Evolutionary conservation across 352 stramenopile genomes (phyloP).

Genomic region (Phytophthora niederhauseri): DNA sequence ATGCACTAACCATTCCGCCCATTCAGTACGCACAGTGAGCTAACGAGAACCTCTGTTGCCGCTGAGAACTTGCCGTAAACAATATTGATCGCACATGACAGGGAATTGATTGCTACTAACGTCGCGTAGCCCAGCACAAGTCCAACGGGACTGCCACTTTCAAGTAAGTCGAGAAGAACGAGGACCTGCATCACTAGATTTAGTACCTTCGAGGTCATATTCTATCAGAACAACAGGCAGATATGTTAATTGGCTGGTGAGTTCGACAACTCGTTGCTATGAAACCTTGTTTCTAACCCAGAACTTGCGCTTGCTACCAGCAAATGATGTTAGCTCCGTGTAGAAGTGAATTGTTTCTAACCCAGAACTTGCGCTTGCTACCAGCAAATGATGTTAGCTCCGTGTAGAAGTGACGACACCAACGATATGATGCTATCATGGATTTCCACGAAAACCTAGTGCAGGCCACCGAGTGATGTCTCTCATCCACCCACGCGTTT

Average conservation of each 20-base stretch:
- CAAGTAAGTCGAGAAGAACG: slow-evolving; percentile 11
- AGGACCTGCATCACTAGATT: slow-evolving; percentile 21
- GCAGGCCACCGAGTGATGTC: no score
- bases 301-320: slow-evolving; percentile 4
- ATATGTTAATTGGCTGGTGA: not conserved
- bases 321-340: slow-evolving; percentile 11
- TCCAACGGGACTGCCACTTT: slow-evolving; percentile 1
- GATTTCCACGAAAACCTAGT: no score
- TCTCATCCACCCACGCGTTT: not conserved
- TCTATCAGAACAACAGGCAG: not conserved
- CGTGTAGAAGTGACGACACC: slow-evolving; percentile 4
- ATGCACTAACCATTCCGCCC: no score
- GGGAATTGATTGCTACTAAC: slow-evolving; percentile 13
- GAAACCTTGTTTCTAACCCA: slow-evolving; percentile 4
- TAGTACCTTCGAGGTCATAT: slow-evolving; percentile 4
- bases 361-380: slow-evolving; percentile 9
- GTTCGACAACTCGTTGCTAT: not conserved
- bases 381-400: slow-evolving; percentile 11
- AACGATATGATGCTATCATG: not conserved
- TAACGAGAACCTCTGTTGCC: slow-evolving; percentile 18
- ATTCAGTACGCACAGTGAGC: not conserved
- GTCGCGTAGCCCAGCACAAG: slow-evolving; percentile 8
- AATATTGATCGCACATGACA: slow-evolving; percentile 21
- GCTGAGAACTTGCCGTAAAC: slow-evolving; percentile 2
- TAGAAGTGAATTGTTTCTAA: slow-evolving; percentile 1